phyloP scores from a whole-genome alignment of 768 basidiomycete genomes.

The Leccinum aurantiacum region DNA sequence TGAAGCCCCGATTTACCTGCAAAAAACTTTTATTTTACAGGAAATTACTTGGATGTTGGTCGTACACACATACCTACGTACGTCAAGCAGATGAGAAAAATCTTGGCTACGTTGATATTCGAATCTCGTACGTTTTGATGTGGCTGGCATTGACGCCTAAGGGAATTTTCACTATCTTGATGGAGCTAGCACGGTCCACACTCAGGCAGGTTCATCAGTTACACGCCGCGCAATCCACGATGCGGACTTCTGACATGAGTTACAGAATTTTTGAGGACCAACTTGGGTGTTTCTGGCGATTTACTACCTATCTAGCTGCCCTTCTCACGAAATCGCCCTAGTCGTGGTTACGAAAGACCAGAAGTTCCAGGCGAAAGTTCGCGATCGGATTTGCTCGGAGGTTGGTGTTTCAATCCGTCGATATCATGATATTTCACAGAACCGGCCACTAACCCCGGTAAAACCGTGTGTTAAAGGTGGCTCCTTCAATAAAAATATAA shows the following conservation, averaged over 20 bases:
- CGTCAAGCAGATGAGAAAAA: not conserved
- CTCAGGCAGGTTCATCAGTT: not conserved
- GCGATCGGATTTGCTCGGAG: not conserved
- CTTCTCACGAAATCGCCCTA: conserved; percentile 1
- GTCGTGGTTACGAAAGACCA: not conserved
- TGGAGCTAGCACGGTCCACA: not conserved
- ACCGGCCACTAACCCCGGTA: not conserved
- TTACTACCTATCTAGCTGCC: not conserved
- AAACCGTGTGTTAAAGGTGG: not conserved
- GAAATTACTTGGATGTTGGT: not conserved
- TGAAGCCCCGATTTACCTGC: not conserved
- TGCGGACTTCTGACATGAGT: not conserved
- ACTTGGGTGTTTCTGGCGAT: not conserved
- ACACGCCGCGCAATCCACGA: not conserved
- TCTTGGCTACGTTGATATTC: not conserved
- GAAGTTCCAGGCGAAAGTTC: not conserved
- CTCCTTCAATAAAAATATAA: not conserved
- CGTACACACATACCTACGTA: not conserved
- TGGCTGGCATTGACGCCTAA: not conserved
- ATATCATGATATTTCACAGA: not conserved
- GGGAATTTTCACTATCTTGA: not conserved
- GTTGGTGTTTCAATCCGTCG: not conserved
- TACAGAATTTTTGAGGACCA: not conserved
- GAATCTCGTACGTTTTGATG: not conserved
- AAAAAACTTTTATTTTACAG: not conserved